Conservation (phyloP, 2,329 filamentous ascomycete genomes). For the Exophiala sideris region DNA sequence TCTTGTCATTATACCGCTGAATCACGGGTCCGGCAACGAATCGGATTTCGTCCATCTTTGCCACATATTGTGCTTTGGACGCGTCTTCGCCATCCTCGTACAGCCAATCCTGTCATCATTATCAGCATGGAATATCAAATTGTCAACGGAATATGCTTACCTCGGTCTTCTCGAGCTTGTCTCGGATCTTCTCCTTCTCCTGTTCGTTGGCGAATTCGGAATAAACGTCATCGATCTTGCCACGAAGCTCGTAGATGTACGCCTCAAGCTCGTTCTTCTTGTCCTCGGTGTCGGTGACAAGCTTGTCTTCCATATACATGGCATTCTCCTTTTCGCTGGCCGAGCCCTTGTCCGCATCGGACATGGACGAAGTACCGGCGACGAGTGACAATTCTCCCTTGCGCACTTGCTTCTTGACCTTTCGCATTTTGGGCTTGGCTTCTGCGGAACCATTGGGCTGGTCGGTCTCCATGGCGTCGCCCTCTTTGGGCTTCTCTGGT, state of each 20-base stretch:
- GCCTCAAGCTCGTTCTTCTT: conserved; percentile 99
- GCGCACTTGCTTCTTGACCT: conserved; percentile 98
- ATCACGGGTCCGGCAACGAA: conserved; percentile 85
- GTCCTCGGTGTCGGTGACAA: conserved; percentile 95
- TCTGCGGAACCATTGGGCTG: conserved; percentile 58
- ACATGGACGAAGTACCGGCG: conserved; percentile 76
- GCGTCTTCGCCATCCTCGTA: conserved; percentile 96
- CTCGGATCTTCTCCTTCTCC: conserved; percentile 82
- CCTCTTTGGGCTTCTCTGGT: conserved; percentile 68
- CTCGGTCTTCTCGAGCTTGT: conserved; percentile 80
- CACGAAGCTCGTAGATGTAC: conserved; percentile 93
- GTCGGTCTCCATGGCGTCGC: conserved; percentile 79
- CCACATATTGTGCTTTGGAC: conserved; percentile 86
- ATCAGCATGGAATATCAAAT: conserved; percentile 23
- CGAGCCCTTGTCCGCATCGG: conserved; percentile 62
- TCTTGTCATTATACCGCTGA: conserved; percentile 92
- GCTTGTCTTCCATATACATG: conserved; percentile 98
- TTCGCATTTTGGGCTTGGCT: conserved; percentile 79
- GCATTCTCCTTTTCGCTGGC: conserved; percentile 75
- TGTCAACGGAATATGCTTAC: conserved; percentile 52
- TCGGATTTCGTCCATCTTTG: conserved; percentile 95
- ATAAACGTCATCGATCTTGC: conserved; percentile 91
- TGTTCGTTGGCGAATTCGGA: conserved; percentile 84
- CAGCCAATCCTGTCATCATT: conserved; percentile 75
- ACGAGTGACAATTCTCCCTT: conserved; percentile 92